Percentiles rank a stretch among this genome's conserved stretches.
Conservation (phyloP, 169 alveolate genomes). For the Theileria equi region DNA sequence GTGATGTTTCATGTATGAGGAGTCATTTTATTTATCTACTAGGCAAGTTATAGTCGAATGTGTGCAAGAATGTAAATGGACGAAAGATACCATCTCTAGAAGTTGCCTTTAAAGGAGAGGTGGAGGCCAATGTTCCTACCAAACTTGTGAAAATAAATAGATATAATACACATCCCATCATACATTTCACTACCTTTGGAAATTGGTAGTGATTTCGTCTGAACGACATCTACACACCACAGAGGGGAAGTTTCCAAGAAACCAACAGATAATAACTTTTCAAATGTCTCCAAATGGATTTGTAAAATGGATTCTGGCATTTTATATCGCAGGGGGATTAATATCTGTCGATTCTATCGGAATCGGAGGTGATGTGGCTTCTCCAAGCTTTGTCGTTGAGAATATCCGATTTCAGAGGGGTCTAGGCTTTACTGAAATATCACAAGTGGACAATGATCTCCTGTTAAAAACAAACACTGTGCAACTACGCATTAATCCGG, state of each 20-base stretch:
- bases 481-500: constrained; percentile 22
- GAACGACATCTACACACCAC: background rate
- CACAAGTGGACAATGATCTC: constrained; percentile 30
- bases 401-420: constrained; percentile 28
- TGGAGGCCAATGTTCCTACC: too few species aligned
- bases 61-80: too few species aligned
- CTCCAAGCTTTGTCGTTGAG: constrained; percentile 27
- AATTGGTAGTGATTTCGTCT: constrained; percentile 3
- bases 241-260: background rate
- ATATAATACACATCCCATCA: constrained; percentile 7
- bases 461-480: constrained; percentile 40
- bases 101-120: too few species aligned
- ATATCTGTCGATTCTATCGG: background rate
- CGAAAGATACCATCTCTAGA: background rate
- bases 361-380: background rate
- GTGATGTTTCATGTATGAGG: too few species aligned
- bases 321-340: background rate
- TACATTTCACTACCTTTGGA: background rate
- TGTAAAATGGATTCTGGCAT: background rate
- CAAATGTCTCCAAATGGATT: background rate
- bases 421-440: constrained; percentile 4
- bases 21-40: too few species aligned
- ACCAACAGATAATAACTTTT: background rate
- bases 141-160: background rate
- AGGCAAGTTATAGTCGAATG: too few species aligned